Percentiles rank a stretch among this genome's conserved stretches.
Conservation (phyloP, 345 rosid species). For the Alliaria petiolata region DNA sequence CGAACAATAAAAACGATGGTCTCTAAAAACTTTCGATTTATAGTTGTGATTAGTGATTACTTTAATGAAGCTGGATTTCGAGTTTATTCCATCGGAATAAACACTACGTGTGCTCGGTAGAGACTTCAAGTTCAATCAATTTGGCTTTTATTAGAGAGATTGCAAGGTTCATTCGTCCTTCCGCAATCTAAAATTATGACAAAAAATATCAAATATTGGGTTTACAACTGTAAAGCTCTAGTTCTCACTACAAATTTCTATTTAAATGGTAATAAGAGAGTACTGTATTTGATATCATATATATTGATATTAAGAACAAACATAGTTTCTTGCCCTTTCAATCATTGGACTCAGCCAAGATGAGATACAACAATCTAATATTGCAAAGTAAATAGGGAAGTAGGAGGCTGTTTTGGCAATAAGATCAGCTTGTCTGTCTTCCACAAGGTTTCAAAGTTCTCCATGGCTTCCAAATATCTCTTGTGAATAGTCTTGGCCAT, state of each 20-base stretch:
- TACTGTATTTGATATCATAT: too few species aligned
- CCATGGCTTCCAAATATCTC: not conserved
- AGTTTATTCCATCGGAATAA: too few species aligned
- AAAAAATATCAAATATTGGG: too few species aligned
- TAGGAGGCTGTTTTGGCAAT: not conserved
- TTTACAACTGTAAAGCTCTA: too few species aligned
- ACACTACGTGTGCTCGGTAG: not conserved
- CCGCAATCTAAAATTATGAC: too few species aligned
- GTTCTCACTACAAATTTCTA: too few species aligned
- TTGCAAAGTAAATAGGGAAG: not conserved
- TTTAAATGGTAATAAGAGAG: too few species aligned
- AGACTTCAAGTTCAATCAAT: not conserved
- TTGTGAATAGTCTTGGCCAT: not conserved
- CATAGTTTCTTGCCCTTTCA: not conserved
- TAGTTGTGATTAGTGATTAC: too few species aligned
- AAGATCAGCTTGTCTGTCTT: not conserved
- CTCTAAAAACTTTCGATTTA: too few species aligned
- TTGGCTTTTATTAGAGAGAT: not conserved
- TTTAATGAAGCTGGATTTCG: slow-evolving; percentile 4
- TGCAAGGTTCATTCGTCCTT: not conserved
- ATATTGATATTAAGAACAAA: not conserved
- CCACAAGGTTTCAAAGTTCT: not conserved
- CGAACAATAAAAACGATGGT: not conserved
- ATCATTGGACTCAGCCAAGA: not conserved
- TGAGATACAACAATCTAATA: not conserved